Percentiles rank a stretch among this genome's conserved stretches.
Evolutionary conservation across 1,284 basidiomycete genomes (phyloP).

Genomic region (Anthracocystis panici-leucophaei): DNA sequence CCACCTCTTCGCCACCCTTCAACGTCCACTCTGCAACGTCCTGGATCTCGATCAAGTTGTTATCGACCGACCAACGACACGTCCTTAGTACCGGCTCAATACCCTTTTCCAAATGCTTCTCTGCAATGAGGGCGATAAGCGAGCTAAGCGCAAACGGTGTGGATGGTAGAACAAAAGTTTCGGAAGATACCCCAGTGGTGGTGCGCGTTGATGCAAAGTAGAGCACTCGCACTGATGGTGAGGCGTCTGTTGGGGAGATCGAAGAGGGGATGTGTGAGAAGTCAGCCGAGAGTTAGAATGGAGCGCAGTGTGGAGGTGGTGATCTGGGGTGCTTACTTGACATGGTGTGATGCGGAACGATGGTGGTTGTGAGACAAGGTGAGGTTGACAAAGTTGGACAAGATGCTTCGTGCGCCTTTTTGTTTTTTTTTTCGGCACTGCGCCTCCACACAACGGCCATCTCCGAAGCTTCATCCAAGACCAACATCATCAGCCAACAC

Average conservation of each 20-base stretch:
- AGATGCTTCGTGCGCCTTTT: constrained; percentile 9
- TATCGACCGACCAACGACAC: constrained; percentile 78
- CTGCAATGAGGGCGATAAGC: constrained; percentile 73
- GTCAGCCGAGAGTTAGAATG: neutral
- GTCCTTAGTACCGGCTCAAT: constrained; percentile 5
- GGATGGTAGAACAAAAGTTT: constrained; percentile 21
- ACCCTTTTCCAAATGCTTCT: constrained; percentile 7
- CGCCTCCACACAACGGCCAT: constrained; percentile 15
- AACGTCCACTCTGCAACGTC: constrained; percentile 73
- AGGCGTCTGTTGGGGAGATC: neutral
- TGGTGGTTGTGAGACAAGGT: neutral
- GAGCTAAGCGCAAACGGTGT: constrained; percentile 73
- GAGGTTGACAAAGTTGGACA: neutral
- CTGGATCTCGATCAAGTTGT: constrained; percentile 76
- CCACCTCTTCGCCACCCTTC: constrained; percentile 80
- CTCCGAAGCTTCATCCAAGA: constrained; percentile 1
- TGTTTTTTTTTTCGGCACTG: neutral
- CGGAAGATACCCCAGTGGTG: constrained; percentile 27
- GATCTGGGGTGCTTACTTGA: constrained; percentile 15
- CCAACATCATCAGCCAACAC: neutral
- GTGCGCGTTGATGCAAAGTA: constrained; percentile 52
- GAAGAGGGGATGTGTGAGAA: neutral
- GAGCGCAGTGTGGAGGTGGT: neutral
- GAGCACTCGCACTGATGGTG: constrained; percentile 16
- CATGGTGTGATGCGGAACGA: constrained; percentile 14